These are phyloP conservation scores for Monosporozyma aerobia DNA, from an alignment of 805 yeast species.

Conservation along the genomic window DNA sequence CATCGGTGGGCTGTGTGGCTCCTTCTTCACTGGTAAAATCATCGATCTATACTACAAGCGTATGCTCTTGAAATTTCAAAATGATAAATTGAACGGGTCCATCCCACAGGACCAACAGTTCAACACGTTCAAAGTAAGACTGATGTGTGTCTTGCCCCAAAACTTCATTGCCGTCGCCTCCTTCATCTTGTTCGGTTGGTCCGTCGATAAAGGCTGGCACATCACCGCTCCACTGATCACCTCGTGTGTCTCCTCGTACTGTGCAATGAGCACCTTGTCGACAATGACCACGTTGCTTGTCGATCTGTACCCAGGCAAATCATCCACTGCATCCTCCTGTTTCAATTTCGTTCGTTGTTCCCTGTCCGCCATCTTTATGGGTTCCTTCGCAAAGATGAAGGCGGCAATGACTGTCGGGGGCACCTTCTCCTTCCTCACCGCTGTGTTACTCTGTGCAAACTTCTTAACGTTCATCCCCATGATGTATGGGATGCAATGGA, in stretches of 20 bases:
- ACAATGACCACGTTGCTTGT: slow-evolving; percentile 57
- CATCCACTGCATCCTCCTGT: slow-evolving; percentile 67
- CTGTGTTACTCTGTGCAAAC: slow-evolving; percentile 31
- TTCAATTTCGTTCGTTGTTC: slow-evolving; percentile 65
- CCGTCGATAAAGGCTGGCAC: slow-evolving; percentile 40
- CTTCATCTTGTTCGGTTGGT: slow-evolving; percentile 63
- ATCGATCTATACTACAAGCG: slow-evolving; percentile 42
- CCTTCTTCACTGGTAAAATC: slow-evolving; percentile 47
- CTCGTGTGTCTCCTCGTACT: slow-evolving; percentile 47
- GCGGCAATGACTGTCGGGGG: slow-evolving; percentile 58
- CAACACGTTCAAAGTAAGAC: slow-evolving; percentile 45
- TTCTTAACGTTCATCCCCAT: slow-evolving; percentile 28
- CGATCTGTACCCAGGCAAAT: slow-evolving; percentile 58
- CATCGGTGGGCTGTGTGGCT: slow-evolving; percentile 53
- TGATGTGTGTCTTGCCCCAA: slow-evolving; percentile 40
- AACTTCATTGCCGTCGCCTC: slow-evolving; percentile 33
- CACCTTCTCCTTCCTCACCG: slow-evolving; percentile 59
- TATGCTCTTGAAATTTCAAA: slow-evolving; percentile 20
- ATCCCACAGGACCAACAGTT: slow-evolving; percentile 31
- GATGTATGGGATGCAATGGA: slow-evolving; percentile 32
- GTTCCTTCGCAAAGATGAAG: slow-evolving; percentile 56
- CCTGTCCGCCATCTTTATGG: slow-evolving; percentile 58
- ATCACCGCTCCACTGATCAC: slow-evolving; percentile 49
- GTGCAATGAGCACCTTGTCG: slow-evolving; percentile 48
- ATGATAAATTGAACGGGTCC: slow-evolving; percentile 17